Conservation (phyloP, 805 yeast genomes). For the Wilhelminamyces savonicus region DNA sequence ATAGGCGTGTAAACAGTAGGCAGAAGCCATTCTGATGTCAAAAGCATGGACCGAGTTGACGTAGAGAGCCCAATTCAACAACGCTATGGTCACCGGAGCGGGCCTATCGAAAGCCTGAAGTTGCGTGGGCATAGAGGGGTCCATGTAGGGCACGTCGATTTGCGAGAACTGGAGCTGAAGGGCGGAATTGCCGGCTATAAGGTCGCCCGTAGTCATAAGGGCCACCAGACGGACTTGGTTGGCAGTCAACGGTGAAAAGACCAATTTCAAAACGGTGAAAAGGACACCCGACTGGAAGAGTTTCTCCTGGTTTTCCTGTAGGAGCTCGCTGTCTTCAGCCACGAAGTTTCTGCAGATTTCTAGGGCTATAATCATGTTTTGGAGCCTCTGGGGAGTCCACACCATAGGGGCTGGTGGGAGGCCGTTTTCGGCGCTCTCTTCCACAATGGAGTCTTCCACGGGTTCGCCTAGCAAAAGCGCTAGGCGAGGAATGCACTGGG, state of each 20-base stretch:
- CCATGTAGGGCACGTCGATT: conserved; percentile 89
- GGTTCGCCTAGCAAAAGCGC: conserved; percentile 62
- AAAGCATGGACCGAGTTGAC: conserved; percentile 81
- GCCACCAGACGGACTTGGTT: conserved; percentile 62
- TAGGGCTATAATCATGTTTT: conserved; percentile 59
- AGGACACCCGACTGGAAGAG: conserved; percentile 59
- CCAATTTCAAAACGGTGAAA: conserved; percentile 58
- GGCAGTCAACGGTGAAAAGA: conserved; percentile 62
- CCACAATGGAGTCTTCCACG: conserved; percentile 28
- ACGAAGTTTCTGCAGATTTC: conserved; percentile 73
- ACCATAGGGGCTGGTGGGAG: conserved; percentile 34
- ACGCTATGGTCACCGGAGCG: conserved; percentile 67
- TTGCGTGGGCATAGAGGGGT: conserved; percentile 55
- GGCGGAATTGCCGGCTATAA: conserved; percentile 59
- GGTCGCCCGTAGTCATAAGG: conserved; percentile 68
- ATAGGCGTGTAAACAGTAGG: conserved; percentile 59
- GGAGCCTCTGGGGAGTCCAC: conserved; percentile 74
- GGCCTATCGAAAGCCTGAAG: conserved; percentile 24
- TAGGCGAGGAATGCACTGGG: conserved; percentile 67
- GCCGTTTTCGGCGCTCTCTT: conserved; percentile 11
- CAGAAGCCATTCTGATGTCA: conserved; percentile 72
- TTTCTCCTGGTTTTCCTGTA: conserved; percentile 53
- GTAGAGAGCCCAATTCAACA: conserved; percentile 76
- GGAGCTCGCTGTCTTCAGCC: conserved; percentile 60
- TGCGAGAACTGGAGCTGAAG: conserved; percentile 69